Percentiles rank a stretch among this genome's conserved stretches.
Conservation (phyloP, 768 basidiomycete genomes). For the Strobilomyces dryophilus region DNA sequence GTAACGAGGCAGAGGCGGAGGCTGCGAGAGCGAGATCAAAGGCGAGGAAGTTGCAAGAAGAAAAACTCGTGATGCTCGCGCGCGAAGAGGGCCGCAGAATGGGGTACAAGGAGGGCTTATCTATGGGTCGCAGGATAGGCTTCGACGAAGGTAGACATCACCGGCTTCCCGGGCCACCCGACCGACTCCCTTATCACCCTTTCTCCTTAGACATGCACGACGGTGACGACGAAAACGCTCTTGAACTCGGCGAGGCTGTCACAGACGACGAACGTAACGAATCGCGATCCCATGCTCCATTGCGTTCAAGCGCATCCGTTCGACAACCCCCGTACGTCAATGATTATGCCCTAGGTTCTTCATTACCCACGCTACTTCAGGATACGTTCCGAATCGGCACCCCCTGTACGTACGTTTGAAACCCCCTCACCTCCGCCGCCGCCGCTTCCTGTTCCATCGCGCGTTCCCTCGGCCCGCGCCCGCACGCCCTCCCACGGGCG, state of each 20-base stretch:
- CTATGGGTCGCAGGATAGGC: constrained; percentile 28
- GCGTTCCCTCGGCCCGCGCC: constrained; percentile 7
- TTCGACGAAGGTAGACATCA: constrained; percentile 26
- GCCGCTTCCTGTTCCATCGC: constrained; percentile 23
- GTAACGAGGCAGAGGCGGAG: constrained; percentile 42
- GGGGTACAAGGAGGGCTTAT: constrained; percentile 41
- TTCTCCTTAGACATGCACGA: constrained; percentile 8
- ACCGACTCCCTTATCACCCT: constrained; percentile 11
- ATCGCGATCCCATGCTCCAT: constrained; percentile 8
- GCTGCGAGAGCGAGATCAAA: constrained; percentile 43
- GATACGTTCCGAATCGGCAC: constrained; percentile 25
- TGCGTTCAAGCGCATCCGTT: constrained; percentile 15
- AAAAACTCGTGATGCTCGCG: constrained; percentile 37
- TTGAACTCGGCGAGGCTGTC: constrained; percentile 9
- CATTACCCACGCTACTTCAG: constrained; percentile 19
- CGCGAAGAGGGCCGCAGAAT: constrained; percentile 40
- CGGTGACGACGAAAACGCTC: constrained; percentile 12
- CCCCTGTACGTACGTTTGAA: constrained; percentile 23
- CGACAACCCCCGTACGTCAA: constrained; percentile 25
- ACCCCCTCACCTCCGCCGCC: constrained; percentile 11
- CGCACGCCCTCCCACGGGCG: constrained; percentile 20
- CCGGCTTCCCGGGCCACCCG: constrained; percentile 6
- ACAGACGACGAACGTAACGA: constrained; percentile 23
- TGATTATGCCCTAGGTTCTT: background rate
- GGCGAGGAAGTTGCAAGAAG: constrained; percentile 41